Evolutionary conservation across 257 asterid genomes (phyloP), one percentile per base, ranked within the genome.

Genomic region (Nicotiana noctiflora): DNA sequence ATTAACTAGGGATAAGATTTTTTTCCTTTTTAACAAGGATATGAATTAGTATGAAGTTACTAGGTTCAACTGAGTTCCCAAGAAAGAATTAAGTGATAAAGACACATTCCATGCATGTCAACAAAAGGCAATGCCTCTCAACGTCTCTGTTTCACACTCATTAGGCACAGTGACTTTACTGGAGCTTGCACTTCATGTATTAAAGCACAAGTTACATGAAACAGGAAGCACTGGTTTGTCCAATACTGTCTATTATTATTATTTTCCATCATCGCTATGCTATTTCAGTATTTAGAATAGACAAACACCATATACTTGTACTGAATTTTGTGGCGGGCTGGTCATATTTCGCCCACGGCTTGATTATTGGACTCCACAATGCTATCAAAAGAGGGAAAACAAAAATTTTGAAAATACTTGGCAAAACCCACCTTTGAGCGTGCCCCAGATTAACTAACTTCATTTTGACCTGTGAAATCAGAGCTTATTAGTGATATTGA

Each of bases 391-490:
- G 79, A 21, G 40, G 4, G 8, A 23, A 2, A 55, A 21, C 18
- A 65, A 1, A 66, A 19, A 29, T 32, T 18, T 60, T 52, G 23
- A 74, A 64, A 40, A 6, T 55, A 12, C 77, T 53, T 81, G 49
- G 49, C 34, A 51, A 76, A 76, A 79, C 86, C 75, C 75, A 95
- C 98, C 95, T 92, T 83, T 94, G 99, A 84, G 97, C 94, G 81
- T 91, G 98, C 61, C 98, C 98, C 84, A 90, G 27, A 81, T 87
- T 92, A 81, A 86, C 82, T 53, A 96, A 89, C 92, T 96, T 96
- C 95, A 88, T 89, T 89, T 90, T 96, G 84, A 96, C 92, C 99
- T 96, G 91, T 80, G 77, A 60, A 80, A 49, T 49, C 80, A 82
- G 75, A 82, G 81, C 81, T 61, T 65, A 78, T 89, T 77, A 70